Conservation (phyloP, 176 grass and related monocot species). For the sorghum (Sorghum bicolor) region DNA sequence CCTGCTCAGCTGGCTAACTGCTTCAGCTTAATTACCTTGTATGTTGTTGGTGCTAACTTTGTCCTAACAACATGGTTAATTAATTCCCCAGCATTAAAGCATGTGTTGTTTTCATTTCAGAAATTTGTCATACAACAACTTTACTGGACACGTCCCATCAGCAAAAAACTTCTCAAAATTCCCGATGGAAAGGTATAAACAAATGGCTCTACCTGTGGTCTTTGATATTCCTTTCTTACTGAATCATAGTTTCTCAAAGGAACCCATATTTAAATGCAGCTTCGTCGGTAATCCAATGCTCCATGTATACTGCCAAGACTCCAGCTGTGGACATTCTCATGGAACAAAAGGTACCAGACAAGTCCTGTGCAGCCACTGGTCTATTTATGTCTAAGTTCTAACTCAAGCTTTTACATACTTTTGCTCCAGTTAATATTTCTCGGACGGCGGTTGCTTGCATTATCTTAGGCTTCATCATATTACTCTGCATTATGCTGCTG, state of each 20-base stretch:
- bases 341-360: slow-evolving; percentile 62
- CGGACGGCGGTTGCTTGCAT: slow-evolving; percentile 70
- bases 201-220: background rate
- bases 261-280: slow-evolving; percentile 48
- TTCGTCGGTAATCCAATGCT: slow-evolving; percentile 82
- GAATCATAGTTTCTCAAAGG: background rate
- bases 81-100: slow-evolving; percentile 13
- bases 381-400: background rate
- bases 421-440: slow-evolving; percentile 68
- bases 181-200: slow-evolving; percentile 69
- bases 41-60: slow-evolving; percentile 34
- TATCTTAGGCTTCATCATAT: slow-evolving; percentile 63
- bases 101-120: slow-evolving; percentile 47
- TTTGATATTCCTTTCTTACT: background rate
- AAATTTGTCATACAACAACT: slow-evolving; percentile 93
- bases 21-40: slow-evolving; percentile 90
- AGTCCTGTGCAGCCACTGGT: background rate
- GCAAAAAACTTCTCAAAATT: slow-evolving; percentile 89
- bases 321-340: slow-evolving; percentile 46
- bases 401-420: slow-evolving; percentile 12
- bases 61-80: background rate
- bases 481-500: slow-evolving; percentile 64
- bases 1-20: slow-evolving; percentile 83
- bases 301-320: slow-evolving; percentile 52
- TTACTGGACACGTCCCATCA: slow-evolving; percentile 69